These are phyloP conservation scores for Musa troglodytarum DNA, from an alignment of 176 grass and related monocot genomes.

Conservation along the genomic window DNA sequence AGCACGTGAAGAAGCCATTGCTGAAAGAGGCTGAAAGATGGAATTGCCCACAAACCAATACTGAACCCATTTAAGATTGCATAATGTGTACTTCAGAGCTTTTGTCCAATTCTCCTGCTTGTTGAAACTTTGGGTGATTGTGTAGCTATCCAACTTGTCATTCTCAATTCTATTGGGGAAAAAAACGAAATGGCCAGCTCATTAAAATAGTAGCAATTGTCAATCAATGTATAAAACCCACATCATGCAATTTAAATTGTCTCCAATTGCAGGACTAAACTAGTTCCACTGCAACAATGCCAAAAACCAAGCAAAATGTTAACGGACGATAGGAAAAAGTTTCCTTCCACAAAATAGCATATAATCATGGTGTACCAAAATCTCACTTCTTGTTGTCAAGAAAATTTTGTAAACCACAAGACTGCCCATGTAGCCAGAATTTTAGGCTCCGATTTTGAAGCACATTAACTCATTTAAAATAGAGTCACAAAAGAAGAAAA, in stretches of 20 bases:
- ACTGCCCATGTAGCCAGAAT: too few relatives aligned
- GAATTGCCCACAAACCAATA: conserved; percentile 93
- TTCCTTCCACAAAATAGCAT: too few relatives aligned
- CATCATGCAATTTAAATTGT: not conserved
- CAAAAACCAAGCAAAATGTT: too few relatives aligned
- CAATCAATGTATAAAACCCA: not conserved
- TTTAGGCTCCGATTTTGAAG: too few relatives aligned
- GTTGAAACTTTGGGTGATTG: conserved; percentile 88
- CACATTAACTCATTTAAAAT: not conserved
- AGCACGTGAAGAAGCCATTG: conserved; percentile 25
- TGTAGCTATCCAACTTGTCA: conserved; percentile 89
- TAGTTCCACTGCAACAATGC: too few relatives aligned
- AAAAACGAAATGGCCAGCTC: not conserved
- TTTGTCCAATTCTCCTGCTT: conserved; percentile 89
- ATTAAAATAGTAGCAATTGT: not conserved
- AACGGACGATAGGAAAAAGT: too few relatives aligned
- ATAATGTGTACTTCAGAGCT: conserved; percentile 83
- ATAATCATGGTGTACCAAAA: too few relatives aligned
- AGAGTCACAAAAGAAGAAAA: not conserved
- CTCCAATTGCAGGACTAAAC: too few relatives aligned
- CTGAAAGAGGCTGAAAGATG: conserved; percentile 47
- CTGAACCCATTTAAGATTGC: conserved; percentile 94
- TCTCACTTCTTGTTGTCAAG: too few relatives aligned
- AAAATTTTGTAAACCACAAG: too few relatives aligned
- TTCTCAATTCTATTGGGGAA: conserved; percentile 67